Percentiles rank a stretch among this genome's conserved stretches.
These are phyloP conservation scores for Alopecurus myosuroides DNA, from an alignment of 176 grass and related monocot species.

Conservation along the genomic window DNA sequence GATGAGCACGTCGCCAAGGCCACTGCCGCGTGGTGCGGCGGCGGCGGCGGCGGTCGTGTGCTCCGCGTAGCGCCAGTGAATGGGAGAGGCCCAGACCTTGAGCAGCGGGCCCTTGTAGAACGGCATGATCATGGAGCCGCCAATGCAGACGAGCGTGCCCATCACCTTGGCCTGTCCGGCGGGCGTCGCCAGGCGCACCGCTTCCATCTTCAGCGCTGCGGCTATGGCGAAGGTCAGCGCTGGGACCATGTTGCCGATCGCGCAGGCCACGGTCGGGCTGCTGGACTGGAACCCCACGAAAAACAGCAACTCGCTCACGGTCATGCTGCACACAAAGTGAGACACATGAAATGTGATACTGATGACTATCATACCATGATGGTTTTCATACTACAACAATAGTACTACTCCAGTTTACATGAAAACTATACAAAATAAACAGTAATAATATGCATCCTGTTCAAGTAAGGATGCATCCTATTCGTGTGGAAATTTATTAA, in stretches of 20 bases:
- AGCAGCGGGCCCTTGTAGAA: constrained; percentile 75
- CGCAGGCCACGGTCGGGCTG: constrained; percentile 68
- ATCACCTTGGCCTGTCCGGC: constrained; percentile 57
- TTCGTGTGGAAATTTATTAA: too few relatives aligned
- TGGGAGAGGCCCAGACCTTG: constrained; percentile 34
- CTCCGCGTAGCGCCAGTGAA: constrained; percentile 68
- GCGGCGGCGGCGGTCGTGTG: constrained; percentile 13
- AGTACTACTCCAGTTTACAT: too few relatives aligned
- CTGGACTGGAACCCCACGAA: constrained; percentile 67
- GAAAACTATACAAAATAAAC: too few relatives aligned
- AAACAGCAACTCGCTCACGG: constrained; percentile 71
- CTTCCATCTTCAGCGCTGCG: constrained; percentile 54
- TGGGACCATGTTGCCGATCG: constrained; percentile 68
- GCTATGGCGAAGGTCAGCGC: constrained; percentile 83
- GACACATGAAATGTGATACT: too few relatives aligned
- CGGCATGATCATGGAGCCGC: constrained; percentile 84
- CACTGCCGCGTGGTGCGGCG: background rate
- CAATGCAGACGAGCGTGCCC: constrained; percentile 61
- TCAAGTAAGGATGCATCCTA: too few relatives aligned
- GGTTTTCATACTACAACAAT: too few relatives aligned
- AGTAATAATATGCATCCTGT: too few relatives aligned
- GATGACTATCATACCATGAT: too few relatives aligned
- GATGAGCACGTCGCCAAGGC: constrained; percentile 48
- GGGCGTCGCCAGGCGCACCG: constrained; percentile 13
- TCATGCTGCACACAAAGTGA: constrained; percentile 31